Evolutionary conservation across 192 early-diverging fungal genomes (phyloP), one percentile per base, ranked within the genome.

Genomic region (Linnemannia zychae): DNA sequence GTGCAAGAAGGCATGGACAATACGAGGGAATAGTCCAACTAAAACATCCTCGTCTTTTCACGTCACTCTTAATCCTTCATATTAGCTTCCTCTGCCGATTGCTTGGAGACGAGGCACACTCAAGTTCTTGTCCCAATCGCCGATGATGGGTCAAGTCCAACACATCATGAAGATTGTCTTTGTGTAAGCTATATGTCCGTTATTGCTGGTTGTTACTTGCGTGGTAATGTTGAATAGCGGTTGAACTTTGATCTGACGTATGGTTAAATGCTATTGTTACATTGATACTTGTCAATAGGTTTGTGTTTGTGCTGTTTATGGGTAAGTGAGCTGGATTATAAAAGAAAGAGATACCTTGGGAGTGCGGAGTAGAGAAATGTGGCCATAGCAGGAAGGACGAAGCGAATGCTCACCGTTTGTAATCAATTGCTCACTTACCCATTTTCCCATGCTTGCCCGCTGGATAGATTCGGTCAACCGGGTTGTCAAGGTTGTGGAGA

Each of bases 241-340:
- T 40, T 24, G 69, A 15, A 38, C 1, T 40, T 6, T n/a, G 2
- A 38, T 71, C 31, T 67, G 37, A 63, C 24, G 7, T 31, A 22
- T 9, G 24, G 20, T 44, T 44, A 9, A 6, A 44, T 44, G 9
- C 9, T 44, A n/a, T 31, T 63, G 18, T 40, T 33, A 13, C 63
- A 36, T 73, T 63, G 46, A 36, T 53, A 40, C 34, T 68, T 46
- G 40, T 63, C 33, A 15, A 20, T 73, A 93, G 92, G 16, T 90
- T 89, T 47, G 87, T 92, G 11, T 89, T 90, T 33, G 77, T 92
- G 31, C 81, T 92, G 18, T 92, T 92, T 34, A 31, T 90, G 69
- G 91, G 91, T 92, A 89, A 78, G 79, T 49, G 28, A 37, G 47
- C 12, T 44, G 40, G 40, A 44, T n/a, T 69, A 3, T 34, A 7